phyloP scores from a whole-genome alignment of 768 basidiomycete genomes.

The Hericium coralloides region DNA sequence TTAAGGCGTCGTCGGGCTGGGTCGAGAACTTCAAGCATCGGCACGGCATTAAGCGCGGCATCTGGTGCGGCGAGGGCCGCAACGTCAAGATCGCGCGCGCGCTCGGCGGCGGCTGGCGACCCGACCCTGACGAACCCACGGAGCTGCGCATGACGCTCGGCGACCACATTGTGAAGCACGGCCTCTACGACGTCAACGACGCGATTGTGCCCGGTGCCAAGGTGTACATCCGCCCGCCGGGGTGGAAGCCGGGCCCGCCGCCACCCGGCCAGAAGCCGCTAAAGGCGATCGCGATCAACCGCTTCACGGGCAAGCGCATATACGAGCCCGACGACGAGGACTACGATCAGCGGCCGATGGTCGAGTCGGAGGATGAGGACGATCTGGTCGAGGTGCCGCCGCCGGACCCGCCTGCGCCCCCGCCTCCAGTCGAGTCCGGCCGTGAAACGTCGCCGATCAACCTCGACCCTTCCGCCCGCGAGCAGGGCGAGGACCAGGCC shows the following conservation, averaged over 20 bases:
- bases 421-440: too few species aligned
- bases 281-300: too few species aligned
- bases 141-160: conserved; percentile 9
- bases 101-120: background rate
- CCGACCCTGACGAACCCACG: background rate
- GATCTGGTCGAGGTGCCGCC: background rate
- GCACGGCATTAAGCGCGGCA: conserved; percentile 62
- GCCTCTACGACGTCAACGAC: conserved; percentile 6
- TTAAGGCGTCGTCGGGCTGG: conserved; percentile 92
- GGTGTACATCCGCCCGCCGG: background rate
- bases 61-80: conserved; percentile 38
- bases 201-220: background rate
- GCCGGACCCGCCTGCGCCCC: background rate
- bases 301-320: too few species aligned
- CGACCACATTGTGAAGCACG: conserved; percentile 8
- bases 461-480: background rate
- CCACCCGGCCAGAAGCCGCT: background rate
- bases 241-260: background rate
- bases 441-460: background rate
- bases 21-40: conserved; percentile 88
- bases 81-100: conserved; percentile 9
- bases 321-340: background rate
- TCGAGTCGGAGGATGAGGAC: conserved; percentile 2
- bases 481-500: background rate
- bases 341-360: background rate